phyloP scores from a whole-genome alignment of 768 basidiomycete species.

The Clitopilus hobsonii region DNA sequence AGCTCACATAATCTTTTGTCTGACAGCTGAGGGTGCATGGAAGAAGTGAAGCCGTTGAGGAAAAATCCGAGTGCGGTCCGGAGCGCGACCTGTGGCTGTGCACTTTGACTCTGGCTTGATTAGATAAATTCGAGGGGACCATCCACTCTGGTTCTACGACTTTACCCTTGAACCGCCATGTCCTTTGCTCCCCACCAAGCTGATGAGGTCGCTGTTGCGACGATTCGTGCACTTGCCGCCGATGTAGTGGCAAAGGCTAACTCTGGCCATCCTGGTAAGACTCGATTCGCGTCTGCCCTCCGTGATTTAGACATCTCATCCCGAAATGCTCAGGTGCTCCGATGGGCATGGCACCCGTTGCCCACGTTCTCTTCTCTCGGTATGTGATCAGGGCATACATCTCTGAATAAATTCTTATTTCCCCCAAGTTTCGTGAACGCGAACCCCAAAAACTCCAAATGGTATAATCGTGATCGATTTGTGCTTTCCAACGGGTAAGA shows the following conservation, averaged over 20 bases:
- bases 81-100: not conserved
- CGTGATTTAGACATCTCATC: constrained; percentile 6
- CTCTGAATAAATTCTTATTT: not conserved
- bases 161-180: constrained; percentile 26
- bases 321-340: constrained; percentile 65
- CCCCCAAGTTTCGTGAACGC: constrained; percentile 71
- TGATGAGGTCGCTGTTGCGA: constrained; percentile 61
- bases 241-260: constrained; percentile 84
- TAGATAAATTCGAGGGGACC: constrained; percentile 3
- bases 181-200: constrained; percentile 34
- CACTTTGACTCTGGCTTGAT: not conserved
- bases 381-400: constrained; percentile 17
- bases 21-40: constrained; percentile 70
- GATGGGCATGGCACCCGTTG: constrained; percentile 87
- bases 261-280: constrained; percentile 86
- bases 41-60: not conserved
- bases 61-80: not conserved
- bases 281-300: constrained; percentile 4
- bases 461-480: constrained; percentile 96
- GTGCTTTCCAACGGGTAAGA: constrained; percentile 92
- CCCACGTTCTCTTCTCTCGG: constrained; percentile 80
- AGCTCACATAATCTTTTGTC: constrained; percentile 52
- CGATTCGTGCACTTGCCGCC: constrained; percentile 72
- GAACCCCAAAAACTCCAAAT: constrained; percentile 85
- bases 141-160: not conserved